A percentile compares a stretch with the other conserved stretches of the same genome.
phyloP scores from a whole-genome alignment of 306 rosid species.

The Cucurbita moschata region DNA sequence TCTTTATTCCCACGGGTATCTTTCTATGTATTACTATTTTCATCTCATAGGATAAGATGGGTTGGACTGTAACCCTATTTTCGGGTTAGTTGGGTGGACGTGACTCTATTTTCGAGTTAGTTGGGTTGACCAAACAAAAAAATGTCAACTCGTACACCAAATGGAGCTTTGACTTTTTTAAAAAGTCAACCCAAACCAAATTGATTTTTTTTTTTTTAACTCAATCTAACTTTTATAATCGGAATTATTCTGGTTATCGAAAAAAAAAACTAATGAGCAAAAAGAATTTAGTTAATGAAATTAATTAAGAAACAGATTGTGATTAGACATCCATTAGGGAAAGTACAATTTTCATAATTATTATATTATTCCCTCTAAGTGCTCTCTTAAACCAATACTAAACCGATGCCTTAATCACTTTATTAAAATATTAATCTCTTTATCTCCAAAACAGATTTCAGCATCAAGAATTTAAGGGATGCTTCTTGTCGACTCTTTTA shows the following conservation, averaged over 20 bases:
- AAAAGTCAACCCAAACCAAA: too few species aligned
- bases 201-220: too few species aligned
- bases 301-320: background rate
- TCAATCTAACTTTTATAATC: too few species aligned
- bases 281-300: background rate
- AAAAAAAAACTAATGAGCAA: background rate
- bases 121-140: too few species aligned
- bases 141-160: too few species aligned
- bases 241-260: too few species aligned
- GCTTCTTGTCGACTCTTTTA: background rate
- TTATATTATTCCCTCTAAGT: background rate
- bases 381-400: background rate
- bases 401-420: constrained; percentile 1
- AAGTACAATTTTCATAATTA: background rate
- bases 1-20: rapidly evolving
- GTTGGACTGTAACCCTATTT: too few species aligned
- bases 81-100: too few species aligned
- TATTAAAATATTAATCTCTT: background rate
- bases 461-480: background rate
- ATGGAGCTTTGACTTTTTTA: too few species aligned
- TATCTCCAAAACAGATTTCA: background rate
- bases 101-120: too few species aligned
- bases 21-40: too few species aligned
- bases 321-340: background rate
- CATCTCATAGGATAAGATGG: too few species aligned